Evolutionary conservation across 2,329 filamentous ascomycete species (phyloP).

Genomic region (Cladosporium phlei): DNA sequence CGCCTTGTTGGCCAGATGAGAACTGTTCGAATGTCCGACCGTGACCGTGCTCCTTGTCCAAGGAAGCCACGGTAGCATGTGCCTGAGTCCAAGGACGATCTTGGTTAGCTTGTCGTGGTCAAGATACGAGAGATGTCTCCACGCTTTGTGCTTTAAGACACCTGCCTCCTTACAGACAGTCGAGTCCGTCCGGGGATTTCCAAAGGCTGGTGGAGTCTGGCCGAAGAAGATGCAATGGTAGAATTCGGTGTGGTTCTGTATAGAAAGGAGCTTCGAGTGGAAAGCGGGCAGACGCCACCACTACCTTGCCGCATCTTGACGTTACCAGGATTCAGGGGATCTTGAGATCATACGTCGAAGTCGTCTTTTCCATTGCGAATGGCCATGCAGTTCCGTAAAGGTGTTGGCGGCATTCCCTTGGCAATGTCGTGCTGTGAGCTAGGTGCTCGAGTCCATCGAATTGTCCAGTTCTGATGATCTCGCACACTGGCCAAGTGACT

Average conservation of each 20-base stretch:
- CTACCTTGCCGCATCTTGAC: not conserved
- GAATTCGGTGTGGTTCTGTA: not conserved
- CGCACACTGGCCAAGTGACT: too few species aligned
- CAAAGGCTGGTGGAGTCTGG: not conserved
- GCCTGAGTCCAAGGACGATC: not conserved
- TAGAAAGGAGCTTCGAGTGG: not conserved
- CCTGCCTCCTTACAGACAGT: not conserved
- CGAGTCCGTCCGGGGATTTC: too few species aligned
- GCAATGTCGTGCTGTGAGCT: not conserved
- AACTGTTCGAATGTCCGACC: not conserved
- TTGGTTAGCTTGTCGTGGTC: not conserved
- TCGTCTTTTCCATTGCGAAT: not conserved
- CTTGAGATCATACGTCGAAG: not conserved
- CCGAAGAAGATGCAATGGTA: not conserved
- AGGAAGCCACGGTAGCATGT: constrained; percentile 2
- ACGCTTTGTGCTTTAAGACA: not conserved
- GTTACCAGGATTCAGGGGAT: not conserved
- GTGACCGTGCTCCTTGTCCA: not conserved
- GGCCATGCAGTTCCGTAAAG: not conserved
- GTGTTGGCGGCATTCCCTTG: not conserved
- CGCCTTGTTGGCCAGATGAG: not conserved
- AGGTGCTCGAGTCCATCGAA: too few species aligned
- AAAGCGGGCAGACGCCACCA: constrained; percentile 6
- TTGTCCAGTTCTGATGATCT: too few species aligned
- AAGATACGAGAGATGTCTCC: not conserved